These are phyloP conservation scores for Pilatotrama ljubarskyi DNA, from an alignment of 768 basidiomycete genomes.

Conservation along the genomic window DNA sequence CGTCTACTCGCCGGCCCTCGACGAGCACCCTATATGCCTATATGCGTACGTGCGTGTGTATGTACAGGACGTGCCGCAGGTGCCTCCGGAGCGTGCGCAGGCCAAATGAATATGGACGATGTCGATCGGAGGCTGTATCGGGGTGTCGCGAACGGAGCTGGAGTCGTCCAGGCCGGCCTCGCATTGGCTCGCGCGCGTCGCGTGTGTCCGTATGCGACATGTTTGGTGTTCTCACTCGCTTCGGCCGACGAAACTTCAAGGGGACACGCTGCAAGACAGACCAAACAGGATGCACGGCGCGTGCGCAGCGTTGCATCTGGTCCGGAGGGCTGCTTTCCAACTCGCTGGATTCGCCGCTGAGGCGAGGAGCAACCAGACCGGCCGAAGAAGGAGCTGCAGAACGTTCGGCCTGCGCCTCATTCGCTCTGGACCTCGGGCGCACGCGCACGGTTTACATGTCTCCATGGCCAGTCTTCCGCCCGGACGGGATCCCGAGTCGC, in stretches of 20 bases:
- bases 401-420: slow-evolving; percentile 6
- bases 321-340: background rate
- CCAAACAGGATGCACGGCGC: too few species aligned
- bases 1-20: too few species aligned
- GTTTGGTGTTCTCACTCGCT: background rate
- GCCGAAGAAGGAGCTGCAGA: slow-evolving; percentile 2
- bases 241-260: slow-evolving; percentile 2
- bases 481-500: background rate
- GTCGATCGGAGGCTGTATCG: slow-evolving; percentile 9
- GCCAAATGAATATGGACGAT: background rate
- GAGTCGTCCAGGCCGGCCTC: slow-evolving; percentile 8
- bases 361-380: slow-evolving; percentile 4
- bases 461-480: too few species aligned
- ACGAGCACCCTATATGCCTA: too few species aligned
- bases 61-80: background rate
- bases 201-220: background rate
- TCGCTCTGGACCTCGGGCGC: slow-evolving; percentile 12
- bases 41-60: background rate
- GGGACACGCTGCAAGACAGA: too few species aligned
- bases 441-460: background rate
- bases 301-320: too few species aligned
- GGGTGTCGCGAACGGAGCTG: slow-evolving; percentile 9
- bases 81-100: too few species aligned
- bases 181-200: slow-evolving; percentile 5
- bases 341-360: background rate